Conservation (phyloP, 2,329 filamentous ascomycete species). For the Colletotrichum gigasporum region DNA sequence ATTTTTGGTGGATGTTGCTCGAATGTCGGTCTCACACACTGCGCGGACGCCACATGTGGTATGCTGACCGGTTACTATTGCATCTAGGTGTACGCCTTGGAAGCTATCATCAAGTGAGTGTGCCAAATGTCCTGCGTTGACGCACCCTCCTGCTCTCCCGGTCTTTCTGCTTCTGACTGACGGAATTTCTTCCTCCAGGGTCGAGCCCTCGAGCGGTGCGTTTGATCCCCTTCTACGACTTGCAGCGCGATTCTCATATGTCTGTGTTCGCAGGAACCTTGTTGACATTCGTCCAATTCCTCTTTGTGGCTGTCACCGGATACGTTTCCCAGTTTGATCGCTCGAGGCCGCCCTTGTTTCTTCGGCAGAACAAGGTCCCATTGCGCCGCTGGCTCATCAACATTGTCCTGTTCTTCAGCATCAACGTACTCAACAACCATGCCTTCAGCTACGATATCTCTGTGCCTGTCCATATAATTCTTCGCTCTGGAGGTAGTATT, state of each 20-base stretch:
- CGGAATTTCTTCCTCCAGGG: conserved; percentile 55
- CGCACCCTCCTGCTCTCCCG: not conserved
- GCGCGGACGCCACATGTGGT: too few relatives aligned
- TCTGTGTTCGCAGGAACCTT: conserved; percentile 74
- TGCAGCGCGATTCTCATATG: conserved; percentile 10
- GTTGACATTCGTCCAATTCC: conserved; percentile 88
- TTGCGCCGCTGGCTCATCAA: conserved; percentile 87
- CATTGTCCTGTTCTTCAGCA: conserved; percentile 88
- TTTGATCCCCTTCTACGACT: not conserved
- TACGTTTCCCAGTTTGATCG: conserved; percentile 79
- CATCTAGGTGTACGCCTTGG: conserved; percentile 88
- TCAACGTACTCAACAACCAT: conserved; percentile 97
- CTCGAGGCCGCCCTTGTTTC: conserved; percentile 73
- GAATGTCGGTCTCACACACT: conserved; percentile 78
- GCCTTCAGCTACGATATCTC: conserved; percentile 98
- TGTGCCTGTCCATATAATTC: conserved; percentile 95
- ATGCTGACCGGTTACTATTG: conserved; percentile 1
- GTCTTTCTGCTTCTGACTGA: conserved; percentile 31
- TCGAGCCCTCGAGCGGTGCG: conserved; percentile 84
- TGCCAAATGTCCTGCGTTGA: conserved; percentile 33
- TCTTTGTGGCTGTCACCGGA: conserved; percentile 82
- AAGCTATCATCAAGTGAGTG: conserved; percentile 92
- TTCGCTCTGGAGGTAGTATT: conserved; percentile 93
- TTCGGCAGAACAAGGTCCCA: conserved; percentile 82
- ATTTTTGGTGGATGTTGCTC: conserved; percentile 97